Base-by-base conservation (phyloP, 495 filamentous ascomycete species). In the Trichoderma orchidacearum region DNA sequence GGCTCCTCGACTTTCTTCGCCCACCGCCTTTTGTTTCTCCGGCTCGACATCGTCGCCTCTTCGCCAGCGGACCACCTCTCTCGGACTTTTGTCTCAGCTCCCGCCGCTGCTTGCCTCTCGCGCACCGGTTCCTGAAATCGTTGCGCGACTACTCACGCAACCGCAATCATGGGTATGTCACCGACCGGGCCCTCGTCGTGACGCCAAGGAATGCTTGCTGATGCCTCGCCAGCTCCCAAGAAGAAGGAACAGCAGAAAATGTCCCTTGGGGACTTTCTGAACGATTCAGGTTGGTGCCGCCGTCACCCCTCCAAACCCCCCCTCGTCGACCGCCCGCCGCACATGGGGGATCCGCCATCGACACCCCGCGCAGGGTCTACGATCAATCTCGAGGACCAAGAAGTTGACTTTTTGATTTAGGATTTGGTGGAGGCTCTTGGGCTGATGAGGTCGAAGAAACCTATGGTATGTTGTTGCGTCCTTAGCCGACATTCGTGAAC, bases 371-470 rank as follows among this genome's bases (percentile, higher is more conserved):
- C 51, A 7, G 51, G 28, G 27, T 2, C 51, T 23, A 31, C 13
- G 9, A 30, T 51, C 6, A 15, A 9, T 4, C 28, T 5, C 3
- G 41, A 48, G 5, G 8, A 27, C 15, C 17, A 23, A 11, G 11
- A 30, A 30, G 28, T 25, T 53, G 17, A 53, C 51, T 31, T 8
- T n/a, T 7, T 31, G 30, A n/a, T 4, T 25, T 13, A 48, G 41
- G 41, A 25, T 30, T 32, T 34, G 31, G 30, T 61, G 89, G 72
- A 30, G 71, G 89, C 66, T 96, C 93, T 58, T 98, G 93, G 93
- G 93, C 93, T 61, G 93, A 97, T 75, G 93, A 98, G 66, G 94
- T 97, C 79, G 93, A 97, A 68, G 87, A 93, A 62, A 72, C 86
- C 59, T 75, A 78, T 69, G 74, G 88, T 91, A 84, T 27, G 53